phyloP scores from a whole-genome alignment of 106 monocot genomes.

The Dioscorea alata region DNA sequence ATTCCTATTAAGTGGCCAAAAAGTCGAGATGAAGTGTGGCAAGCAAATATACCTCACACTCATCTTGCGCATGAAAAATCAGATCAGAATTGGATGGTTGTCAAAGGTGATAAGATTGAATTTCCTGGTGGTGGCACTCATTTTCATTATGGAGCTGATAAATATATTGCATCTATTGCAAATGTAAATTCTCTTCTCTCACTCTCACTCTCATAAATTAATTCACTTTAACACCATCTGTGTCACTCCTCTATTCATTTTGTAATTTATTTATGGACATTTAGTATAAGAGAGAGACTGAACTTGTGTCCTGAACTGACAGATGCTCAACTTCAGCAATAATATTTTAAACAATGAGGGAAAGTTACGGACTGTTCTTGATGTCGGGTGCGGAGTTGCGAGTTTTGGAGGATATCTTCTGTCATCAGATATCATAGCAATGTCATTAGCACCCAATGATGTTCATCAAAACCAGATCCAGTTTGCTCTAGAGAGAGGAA shows the following conservation, averaged over 20 bases:
- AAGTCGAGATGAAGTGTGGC: constrained; percentile 79
- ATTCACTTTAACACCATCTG: too few species aligned
- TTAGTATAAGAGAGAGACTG: neutral
- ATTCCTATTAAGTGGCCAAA: constrained; percentile 69
- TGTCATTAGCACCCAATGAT: constrained; percentile 93
- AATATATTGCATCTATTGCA: constrained; percentile 63
- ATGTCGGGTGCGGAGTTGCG: constrained; percentile 89
- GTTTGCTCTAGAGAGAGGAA: constrained; percentile 91
- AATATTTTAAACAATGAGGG: constrained; percentile 72
- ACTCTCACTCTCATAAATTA: too few species aligned
- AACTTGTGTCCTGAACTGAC: neutral
- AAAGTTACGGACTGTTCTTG: constrained; percentile 65
- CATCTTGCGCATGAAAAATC: constrained; percentile 75
- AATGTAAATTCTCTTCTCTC: constrained; percentile 24
- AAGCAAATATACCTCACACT: constrained; percentile 72
- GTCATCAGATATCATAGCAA: constrained; percentile 51
- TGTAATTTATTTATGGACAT: neutral
- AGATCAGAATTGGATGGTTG: constrained; percentile 90
- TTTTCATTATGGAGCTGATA: constrained; percentile 73
- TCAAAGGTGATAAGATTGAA: constrained; percentile 73
- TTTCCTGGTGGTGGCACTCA: constrained; percentile 89
- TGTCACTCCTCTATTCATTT: too few species aligned
- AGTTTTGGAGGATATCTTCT: constrained; percentile 92
- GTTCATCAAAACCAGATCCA: constrained; percentile 96
- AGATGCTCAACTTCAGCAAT: constrained; percentile 80